phyloP scores from a whole-genome alignment of 2,329 filamentous ascomycete genomes.

The Hymenoscyphus repandus region DNA sequence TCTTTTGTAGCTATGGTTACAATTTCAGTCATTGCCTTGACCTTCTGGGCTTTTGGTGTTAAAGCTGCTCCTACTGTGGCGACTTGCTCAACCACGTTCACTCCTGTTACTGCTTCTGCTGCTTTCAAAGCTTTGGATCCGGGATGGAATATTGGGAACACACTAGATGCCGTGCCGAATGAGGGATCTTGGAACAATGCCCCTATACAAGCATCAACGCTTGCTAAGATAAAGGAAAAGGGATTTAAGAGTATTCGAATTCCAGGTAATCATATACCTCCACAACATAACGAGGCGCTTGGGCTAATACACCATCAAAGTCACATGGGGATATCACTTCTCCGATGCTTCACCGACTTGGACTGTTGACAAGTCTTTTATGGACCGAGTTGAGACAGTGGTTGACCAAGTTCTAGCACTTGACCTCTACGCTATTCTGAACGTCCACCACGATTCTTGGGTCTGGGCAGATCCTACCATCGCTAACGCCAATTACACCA shows the following conservation, averaged over 20 bases:
- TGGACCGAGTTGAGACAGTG: constrained; percentile 52
- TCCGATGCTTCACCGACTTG: constrained; percentile 44
- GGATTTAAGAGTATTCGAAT: constrained; percentile 55
- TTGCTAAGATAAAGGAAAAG: constrained; percentile 45
- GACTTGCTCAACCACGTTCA: neutral
- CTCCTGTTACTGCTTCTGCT: constrained; percentile 19
- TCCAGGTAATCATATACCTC: constrained; percentile 34
- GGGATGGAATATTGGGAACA: constrained; percentile 58
- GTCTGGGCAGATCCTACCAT: constrained; percentile 50
- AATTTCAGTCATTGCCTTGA: neutral
- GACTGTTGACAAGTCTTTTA: constrained; percentile 48
- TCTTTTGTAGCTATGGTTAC: neutral
- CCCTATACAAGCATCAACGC: constrained; percentile 43
- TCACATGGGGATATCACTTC: constrained; percentile 56
- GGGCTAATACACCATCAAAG: constrained; percentile 27
- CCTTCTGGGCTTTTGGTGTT: neutral
- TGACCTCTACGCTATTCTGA: constrained; percentile 48
- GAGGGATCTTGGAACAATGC: constrained; percentile 57
- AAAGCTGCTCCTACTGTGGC: neutral
- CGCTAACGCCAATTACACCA: constrained; percentile 40
- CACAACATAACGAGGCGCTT: neutral
- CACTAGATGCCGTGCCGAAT: constrained; percentile 48
- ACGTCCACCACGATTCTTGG: constrained; percentile 57
- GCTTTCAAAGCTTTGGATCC: constrained; percentile 43
- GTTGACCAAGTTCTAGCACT: constrained; percentile 48